Evolutionary conservation across 176 grass and related monocot species (phyloP).

Genomic region (Triticum monococcum): DNA sequence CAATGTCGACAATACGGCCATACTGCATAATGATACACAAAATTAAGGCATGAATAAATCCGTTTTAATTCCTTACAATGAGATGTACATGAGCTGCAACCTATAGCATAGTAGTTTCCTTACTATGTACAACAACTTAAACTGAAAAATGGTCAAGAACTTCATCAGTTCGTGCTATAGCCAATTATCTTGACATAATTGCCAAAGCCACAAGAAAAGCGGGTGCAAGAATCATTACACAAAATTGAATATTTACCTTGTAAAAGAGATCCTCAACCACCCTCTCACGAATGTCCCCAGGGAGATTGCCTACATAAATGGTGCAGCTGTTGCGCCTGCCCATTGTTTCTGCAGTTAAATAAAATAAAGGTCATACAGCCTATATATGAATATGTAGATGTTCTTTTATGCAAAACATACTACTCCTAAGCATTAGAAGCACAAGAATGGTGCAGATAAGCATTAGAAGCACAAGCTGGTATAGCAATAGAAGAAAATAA

Average conservation of each 20-base stretch:
- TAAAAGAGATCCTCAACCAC: constrained; percentile 96
- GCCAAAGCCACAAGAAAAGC: neutral
- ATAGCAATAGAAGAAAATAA: neutral
- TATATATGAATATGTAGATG: neutral
- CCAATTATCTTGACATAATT: neutral
- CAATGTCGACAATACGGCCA: constrained; percentile 84
- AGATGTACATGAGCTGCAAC: neutral
- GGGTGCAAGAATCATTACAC: neutral
- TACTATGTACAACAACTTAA: neutral
- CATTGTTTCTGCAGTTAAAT: constrained; percentile 55
- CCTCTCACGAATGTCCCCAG: constrained; percentile 89
- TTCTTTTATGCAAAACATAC: neutral
- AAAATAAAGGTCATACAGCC: neutral
- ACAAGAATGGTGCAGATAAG: neutral
- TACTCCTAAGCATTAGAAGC: no score
- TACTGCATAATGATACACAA: constrained; percentile 54
- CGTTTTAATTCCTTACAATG: neutral
- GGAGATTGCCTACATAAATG: constrained; percentile 92
- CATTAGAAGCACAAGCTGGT: neutral
- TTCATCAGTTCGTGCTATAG: neutral
- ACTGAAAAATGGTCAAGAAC: neutral
- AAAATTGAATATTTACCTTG: constrained; percentile 50
- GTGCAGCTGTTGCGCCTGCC: constrained; percentile 70
- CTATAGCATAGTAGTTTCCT: neutral
- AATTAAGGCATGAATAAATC: neutral